Evolutionary conservation across 1,139 yeast genomes (phyloP).

Genomic region (Trichomonascaceae sp.): DNA sequence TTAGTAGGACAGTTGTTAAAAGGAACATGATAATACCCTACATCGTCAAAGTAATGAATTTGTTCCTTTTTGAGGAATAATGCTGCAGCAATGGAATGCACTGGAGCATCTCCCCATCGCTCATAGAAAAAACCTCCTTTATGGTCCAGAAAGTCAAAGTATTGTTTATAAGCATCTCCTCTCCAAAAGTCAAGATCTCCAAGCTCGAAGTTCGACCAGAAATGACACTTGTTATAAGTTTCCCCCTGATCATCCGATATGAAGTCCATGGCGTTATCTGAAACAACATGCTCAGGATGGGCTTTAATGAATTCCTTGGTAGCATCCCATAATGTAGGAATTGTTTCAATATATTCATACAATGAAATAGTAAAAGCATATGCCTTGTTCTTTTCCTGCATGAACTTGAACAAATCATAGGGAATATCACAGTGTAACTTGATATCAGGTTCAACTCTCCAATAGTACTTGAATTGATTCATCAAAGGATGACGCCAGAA

Average conservation of each 20-base stretch:
- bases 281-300: conserved; percentile 51
- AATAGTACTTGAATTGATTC: conserved; percentile 75
- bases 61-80: conserved; percentile 58
- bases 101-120: conserved; percentile 96
- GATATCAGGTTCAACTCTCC: conserved; percentile 96
- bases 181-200: conserved; percentile 77
- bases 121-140: conserved; percentile 90
- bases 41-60: conserved; percentile 72
- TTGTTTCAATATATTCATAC: conserved; percentile 77
- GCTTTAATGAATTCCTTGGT: conserved; percentile 61
- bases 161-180: conserved; percentile 55
- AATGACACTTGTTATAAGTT: conserved; percentile 75
- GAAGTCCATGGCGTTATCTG: conserved; percentile 62
- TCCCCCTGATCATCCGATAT: conserved; percentile 60
- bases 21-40: conserved; percentile 80
- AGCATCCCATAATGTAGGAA: conserved; percentile 75
- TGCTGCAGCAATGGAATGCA: conserved; percentile 76
- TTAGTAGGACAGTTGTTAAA: conserved; percentile 68
- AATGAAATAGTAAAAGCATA: conserved; percentile 80
- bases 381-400: conserved; percentile 68
- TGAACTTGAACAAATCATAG: conserved; percentile 76
- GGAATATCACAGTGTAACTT: conserved; percentile 74
- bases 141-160: conserved; percentile 64
- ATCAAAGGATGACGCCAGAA: conserved; percentile 75
- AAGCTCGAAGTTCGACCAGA: conserved; percentile 91